Percentiles rank a stretch among this genome's conserved stretches.
phyloP scores from a whole-genome alignment of 305 asterid species.

The Ilex paraguariensis region DNA sequence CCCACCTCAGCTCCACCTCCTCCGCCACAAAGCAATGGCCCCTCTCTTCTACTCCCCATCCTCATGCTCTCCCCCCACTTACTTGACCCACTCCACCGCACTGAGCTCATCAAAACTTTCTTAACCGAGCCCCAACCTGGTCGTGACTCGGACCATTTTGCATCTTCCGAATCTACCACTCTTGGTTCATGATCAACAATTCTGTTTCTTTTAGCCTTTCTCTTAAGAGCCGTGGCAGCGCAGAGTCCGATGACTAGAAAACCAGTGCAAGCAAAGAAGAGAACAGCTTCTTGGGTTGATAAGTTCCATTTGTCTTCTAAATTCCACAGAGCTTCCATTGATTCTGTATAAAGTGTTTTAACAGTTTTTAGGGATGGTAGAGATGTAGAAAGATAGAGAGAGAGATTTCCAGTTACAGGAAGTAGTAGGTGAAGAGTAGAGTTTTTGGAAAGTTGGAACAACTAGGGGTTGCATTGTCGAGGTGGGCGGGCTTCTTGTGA shows the following conservation, averaged over 20 bases:
- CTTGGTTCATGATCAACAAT: slow-evolving; percentile 29
- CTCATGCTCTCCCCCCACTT: slow-evolving; percentile 30
- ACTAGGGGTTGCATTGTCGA: slow-evolving; percentile 1
- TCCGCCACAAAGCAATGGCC: slow-evolving; percentile 37
- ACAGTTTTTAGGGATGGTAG: no score
- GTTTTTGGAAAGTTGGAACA: slow-evolving; percentile 4
- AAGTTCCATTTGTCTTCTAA: slow-evolving; percentile 50
- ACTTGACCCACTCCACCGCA: slow-evolving; percentile 51
- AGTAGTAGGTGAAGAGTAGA: no score
- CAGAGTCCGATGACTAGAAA: slow-evolving; percentile 23
- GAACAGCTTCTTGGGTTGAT: slow-evolving; percentile 33
- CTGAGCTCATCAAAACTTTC: slow-evolving; percentile 25
- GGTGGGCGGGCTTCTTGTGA: slow-evolving; percentile 9
- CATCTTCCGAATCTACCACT: slow-evolving; percentile 3
- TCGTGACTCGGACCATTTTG: not conserved
- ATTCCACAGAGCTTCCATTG: slow-evolving; percentile 51
- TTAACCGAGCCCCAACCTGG: slow-evolving; percentile 19
- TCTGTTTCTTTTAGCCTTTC: slow-evolving; percentile 15
- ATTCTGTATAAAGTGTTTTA: no score
- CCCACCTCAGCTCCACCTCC: slow-evolving; percentile 20
- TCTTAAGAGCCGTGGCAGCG: slow-evolving; percentile 16
- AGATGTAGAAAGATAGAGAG: no score
- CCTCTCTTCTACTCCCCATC: slow-evolving; percentile 19
- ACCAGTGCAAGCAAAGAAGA: slow-evolving; percentile 32
- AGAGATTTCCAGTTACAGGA: no score